Conservation (phyloP, 192 early-diverging fungal species). For the Coemansia sp. region DNA sequence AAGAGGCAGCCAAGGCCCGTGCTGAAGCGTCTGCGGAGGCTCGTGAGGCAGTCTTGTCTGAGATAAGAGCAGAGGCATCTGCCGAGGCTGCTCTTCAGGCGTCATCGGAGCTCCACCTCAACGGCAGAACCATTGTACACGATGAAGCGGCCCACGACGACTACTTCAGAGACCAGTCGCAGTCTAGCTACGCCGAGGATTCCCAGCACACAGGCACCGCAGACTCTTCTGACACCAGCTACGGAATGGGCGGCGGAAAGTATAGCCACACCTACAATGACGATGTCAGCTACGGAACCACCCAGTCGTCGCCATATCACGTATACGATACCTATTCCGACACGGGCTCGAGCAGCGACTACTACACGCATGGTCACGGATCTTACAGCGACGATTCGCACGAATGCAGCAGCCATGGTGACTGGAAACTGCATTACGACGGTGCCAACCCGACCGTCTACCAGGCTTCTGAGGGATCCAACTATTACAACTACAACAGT, state of each 20-base stretch:
- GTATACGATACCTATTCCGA: conserved; percentile 17
- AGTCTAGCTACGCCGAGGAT: conserved; percentile 17
- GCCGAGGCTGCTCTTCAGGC: conserved; percentile 41
- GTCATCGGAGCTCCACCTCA: conserved; percentile 41
- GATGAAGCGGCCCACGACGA: conserved; percentile 31
- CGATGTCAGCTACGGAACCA: conserved; percentile 10
- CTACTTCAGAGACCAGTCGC: conserved; percentile 12
- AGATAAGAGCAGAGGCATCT: conserved; percentile 44
- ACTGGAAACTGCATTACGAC: conserved; percentile 32
- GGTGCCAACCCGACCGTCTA: conserved; percentile 31
- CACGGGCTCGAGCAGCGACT: conserved; percentile 4
- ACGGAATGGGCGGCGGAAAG: conserved; percentile 7
- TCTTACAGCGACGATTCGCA: conserved; percentile 1
- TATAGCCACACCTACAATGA: conserved; percentile 26
- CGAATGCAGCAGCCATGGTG: conserved; percentile 10
- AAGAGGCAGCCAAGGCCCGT: conserved; percentile 29
- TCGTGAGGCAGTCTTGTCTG: conserved; percentile 42
- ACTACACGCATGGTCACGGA: conserved; percentile 7
- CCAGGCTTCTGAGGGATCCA: conserved; percentile 17
- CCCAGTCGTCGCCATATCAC: conserved; percentile 19
- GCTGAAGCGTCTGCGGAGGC: conserved; percentile 39
- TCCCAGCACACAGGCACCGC: neutral
- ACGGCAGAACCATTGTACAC: conserved; percentile 20
- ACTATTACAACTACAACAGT: conserved; percentile 11
- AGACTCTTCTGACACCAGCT: conserved; percentile 5